phyloP scores from a whole-genome alignment of 2,329 filamentous ascomycete species.

The Trichoderma polysporum region DNA sequence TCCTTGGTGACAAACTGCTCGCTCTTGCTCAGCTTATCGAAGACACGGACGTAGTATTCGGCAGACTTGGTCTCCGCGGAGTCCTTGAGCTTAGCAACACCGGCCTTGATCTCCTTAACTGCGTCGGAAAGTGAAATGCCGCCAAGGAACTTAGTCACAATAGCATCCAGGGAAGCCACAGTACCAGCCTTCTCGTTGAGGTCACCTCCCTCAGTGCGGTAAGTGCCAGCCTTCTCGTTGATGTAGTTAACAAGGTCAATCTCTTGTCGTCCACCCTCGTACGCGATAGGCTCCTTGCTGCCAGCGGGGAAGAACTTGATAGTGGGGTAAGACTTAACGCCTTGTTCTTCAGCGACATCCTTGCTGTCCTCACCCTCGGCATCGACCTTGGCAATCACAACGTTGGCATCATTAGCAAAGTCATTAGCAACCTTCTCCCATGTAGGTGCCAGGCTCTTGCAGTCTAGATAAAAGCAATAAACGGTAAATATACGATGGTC shows the following conservation, averaged over 20 bases:
- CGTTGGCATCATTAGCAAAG: constrained; percentile 73
- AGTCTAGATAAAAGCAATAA: constrained; percentile 61
- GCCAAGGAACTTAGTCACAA: constrained; percentile 72
- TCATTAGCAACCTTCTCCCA: constrained; percentile 86
- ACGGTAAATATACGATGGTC: constrained; percentile 7
- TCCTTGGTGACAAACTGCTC: constrained; percentile 83
- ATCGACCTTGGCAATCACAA: constrained; percentile 93
- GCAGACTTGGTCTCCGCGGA: constrained; percentile 71
- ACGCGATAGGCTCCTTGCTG: constrained; percentile 67
- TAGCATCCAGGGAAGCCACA: constrained; percentile 71
- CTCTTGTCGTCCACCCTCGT: constrained; percentile 75
- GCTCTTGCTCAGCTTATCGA: constrained; percentile 79
- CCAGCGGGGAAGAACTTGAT: constrained; percentile 97
- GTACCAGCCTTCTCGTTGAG: constrained; percentile 80
- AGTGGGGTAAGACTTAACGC: constrained; percentile 85
- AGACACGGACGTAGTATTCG: constrained; percentile 90
- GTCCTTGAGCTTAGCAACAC: constrained; percentile 64
- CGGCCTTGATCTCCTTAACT: constrained; percentile 69
- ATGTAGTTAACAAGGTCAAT: constrained; percentile 74
- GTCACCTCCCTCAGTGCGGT: constrained; percentile 77
- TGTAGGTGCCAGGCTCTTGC: constrained; percentile 86
- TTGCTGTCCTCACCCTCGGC: constrained; percentile 87
- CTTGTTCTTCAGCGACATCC: constrained; percentile 70
- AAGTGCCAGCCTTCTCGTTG: constrained; percentile 85
- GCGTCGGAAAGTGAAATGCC: constrained; percentile 63